Conservation (phyloP, 1,284 basidiomycete species). For the Xerocomus cyaneibrunnescens region DNA sequence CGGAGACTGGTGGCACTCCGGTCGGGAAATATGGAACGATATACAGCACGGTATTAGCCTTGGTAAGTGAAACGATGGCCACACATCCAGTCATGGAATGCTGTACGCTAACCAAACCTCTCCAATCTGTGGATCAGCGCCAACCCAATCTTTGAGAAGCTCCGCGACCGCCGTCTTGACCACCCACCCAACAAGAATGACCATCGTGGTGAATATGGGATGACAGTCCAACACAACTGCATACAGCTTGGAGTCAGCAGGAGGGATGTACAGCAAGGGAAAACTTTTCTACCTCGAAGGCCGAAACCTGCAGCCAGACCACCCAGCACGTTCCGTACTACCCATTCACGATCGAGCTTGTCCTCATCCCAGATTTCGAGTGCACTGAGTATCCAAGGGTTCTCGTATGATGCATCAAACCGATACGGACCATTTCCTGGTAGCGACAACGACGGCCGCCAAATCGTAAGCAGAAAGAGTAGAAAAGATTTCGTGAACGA, state of each 20-base stretch:
- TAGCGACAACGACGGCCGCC: constrained; percentile 53
- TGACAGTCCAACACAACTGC: constrained; percentile 74
- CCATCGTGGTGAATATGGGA: constrained; percentile 72
- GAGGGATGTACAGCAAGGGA: neutral
- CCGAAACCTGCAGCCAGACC: constrained; percentile 82
- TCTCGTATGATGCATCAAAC: constrained; percentile 30
- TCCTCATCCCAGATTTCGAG: constrained; percentile 62
- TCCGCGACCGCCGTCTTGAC: constrained; percentile 65
- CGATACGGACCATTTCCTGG: constrained; percentile 26
- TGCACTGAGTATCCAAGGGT: constrained; percentile 38
- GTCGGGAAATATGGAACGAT: neutral
- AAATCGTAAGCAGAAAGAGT: constrained; percentile 80
- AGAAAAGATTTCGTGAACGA: constrained; percentile 86
- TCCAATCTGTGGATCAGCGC: constrained; percentile 48
- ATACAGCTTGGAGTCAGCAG: constrained; percentile 25
- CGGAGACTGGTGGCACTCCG: constrained; percentile 10
- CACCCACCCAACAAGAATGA: constrained; percentile 78
- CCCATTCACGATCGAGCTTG: constrained; percentile 78
- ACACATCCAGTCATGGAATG: constrained; percentile 50
- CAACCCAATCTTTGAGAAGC: constrained; percentile 65
- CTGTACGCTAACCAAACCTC: constrained; percentile 77
- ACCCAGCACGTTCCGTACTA: constrained; percentile 79
- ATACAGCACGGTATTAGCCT: neutral
- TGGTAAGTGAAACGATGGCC: neutral
- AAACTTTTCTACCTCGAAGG: constrained; percentile 46